Evolutionary conservation across 176 grass and related monocot genomes (phyloP).

Genomic region (Oryza longistaminata): DNA sequence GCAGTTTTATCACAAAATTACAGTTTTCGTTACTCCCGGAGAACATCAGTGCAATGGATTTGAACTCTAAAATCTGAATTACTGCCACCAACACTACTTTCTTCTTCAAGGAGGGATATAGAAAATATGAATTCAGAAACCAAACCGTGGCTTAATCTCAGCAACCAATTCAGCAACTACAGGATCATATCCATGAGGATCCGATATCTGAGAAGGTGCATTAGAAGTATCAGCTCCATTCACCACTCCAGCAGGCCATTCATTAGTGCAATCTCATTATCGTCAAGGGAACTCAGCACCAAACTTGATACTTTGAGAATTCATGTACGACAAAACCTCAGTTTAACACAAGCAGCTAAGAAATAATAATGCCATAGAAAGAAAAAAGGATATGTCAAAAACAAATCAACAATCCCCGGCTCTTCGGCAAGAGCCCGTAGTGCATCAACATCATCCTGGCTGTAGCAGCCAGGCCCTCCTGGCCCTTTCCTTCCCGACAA

Average conservation of each 20-base stretch:
- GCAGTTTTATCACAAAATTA: no score
- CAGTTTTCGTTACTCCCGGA: no score
- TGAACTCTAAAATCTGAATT: not conserved
- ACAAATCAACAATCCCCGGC: constrained; percentile 69
- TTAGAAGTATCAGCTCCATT: constrained; percentile 62
- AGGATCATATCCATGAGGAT: constrained; percentile 63
- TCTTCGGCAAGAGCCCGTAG: constrained; percentile 79
- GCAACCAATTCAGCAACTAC: constrained; percentile 66
- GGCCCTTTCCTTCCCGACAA: constrained; percentile 59
- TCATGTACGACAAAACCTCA: not conserved
- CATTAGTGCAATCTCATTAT: constrained; percentile 57
- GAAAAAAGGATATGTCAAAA: constrained; percentile 89
- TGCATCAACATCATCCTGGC: constrained; percentile 80
- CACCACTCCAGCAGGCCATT: constrained; percentile 81
- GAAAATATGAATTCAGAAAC: constrained; percentile 21
- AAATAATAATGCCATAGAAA: not conserved
- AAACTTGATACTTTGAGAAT: constrained; percentile 13
- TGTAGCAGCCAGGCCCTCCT: constrained; percentile 63
- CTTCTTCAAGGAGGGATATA: not conserved
- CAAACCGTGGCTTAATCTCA: constrained; percentile 84
- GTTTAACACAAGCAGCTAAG: constrained; percentile 1
- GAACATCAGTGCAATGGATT: no score
- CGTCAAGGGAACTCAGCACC: constrained; percentile 48
- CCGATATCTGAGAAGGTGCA: constrained; percentile 49
- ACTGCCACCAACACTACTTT: not conserved